phyloP scores from a whole-genome alignment of 1,139 yeast species.

The Lizanozyma gosingica region DNA sequence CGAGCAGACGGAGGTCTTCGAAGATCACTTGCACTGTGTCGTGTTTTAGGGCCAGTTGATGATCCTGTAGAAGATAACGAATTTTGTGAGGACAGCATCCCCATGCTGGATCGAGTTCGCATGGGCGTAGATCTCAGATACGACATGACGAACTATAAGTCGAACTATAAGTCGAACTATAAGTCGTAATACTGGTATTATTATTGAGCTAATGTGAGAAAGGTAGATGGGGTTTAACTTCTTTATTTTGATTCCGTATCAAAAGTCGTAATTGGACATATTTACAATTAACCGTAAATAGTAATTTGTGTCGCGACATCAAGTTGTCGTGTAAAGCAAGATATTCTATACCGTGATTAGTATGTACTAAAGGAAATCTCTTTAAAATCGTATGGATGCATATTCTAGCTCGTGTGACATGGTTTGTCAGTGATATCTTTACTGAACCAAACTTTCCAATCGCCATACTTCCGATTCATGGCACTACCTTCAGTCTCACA shows the following conservation, averaged over 20 bases:
- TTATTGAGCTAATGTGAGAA: neutral
- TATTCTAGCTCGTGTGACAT: slow-evolving; percentile 8
- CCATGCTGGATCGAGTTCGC: neutral
- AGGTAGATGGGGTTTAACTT: too few species aligned
- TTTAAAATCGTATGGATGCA: too few species aligned
- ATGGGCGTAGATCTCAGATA: neutral
- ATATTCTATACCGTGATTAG: too few species aligned
- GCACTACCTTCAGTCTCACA: slow-evolving; percentile 23
- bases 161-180: too few species aligned
- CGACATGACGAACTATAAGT: neutral
- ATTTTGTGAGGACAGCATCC: neutral
- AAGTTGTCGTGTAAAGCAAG: too few species aligned
- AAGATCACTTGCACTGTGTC: slow-evolving; percentile 12
- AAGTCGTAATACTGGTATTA: neutral
- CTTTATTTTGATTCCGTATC: too few species aligned
- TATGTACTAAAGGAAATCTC: too few species aligned
- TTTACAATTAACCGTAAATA: neutral
- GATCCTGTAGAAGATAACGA: neutral
- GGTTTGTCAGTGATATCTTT: slow-evolving; percentile 59
- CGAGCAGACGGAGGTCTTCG: slow-evolving; percentile 20
- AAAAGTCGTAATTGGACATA: too few species aligned
- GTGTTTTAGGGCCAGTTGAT: slow-evolving; percentile 8
- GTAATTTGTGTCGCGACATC: neutral
- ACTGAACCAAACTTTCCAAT: slow-evolving; percentile 63
- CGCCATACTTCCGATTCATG: slow-evolving; percentile 40